Conservation (phyloP, 2,329 filamentous ascomycete genomes). For the Lachnellula cervina region DNA sequence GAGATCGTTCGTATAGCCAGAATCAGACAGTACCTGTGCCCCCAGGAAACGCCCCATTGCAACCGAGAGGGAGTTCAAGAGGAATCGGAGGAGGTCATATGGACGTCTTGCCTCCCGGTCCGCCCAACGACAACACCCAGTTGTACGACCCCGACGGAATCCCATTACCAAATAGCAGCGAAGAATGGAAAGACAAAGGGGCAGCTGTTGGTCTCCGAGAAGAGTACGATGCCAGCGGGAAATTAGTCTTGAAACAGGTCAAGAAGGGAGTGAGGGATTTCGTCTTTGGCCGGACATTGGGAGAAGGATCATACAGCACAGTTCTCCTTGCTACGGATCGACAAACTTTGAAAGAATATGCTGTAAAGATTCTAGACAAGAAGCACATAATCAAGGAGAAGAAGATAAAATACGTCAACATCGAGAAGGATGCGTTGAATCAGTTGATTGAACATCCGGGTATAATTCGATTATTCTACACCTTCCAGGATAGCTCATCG, state of each 20-base stretch:
- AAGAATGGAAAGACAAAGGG: constrained; percentile 94
- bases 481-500: constrained; percentile 93
- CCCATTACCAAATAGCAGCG: constrained; percentile 57
- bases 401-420: constrained; percentile 99
- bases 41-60: constrained; percentile 55
- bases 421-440: constrained; percentile 97
- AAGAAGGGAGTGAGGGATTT: constrained; percentile 99
- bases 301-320: constrained; percentile 96
- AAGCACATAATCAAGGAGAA: constrained; percentile 99
- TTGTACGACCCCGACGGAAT: constrained; percentile 54
- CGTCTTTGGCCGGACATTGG: constrained; percentile 82
- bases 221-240: constrained; percentile 81
- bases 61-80: constrained; percentile 72
- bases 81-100: constrained; percentile 57
- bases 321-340: constrained; percentile 90
- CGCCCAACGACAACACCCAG: constrained; percentile 30
- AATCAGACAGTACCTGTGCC: constrained; percentile 41
- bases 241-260: constrained; percentile 73
- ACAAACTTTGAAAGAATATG: constrained; percentile 91
- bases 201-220: constrained; percentile 80
- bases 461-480: constrained; percentile 95
- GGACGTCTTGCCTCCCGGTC: constrained; percentile 24
- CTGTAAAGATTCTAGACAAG: constrained; percentile 97
- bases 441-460: constrained; percentile 93
- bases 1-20: constrained; percentile 63